Evolutionary conservation across 2,329 filamentous ascomycete genomes (phyloP), one percentile per base, ranked within the genome.

Genomic region (Scedosporium minutisporum): DNA sequence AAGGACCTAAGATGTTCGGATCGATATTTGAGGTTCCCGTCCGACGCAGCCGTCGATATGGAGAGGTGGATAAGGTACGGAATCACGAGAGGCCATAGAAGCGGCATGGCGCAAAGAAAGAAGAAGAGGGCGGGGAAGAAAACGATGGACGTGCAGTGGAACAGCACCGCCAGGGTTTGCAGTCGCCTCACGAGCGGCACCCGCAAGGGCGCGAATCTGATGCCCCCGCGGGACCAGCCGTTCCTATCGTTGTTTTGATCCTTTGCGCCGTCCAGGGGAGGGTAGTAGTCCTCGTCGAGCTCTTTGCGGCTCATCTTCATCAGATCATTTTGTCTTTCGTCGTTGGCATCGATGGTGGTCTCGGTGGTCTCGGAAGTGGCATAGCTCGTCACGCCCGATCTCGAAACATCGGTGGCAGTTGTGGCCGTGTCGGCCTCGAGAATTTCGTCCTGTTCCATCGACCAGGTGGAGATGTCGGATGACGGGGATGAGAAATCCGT

Each of bases 41-140:
- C 88, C 2, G 86, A 89, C 16, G 87, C 84, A 18, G 89, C 88
- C 57, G 86, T 88, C 25, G 92, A 96, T 66, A 93, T 86, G 25
- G 95, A 82, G 65, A 93, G 85, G 71, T 96, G 90, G 63, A 97
- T 80, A 51, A 96, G 81, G 70, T 97, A 97, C 0, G 91, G 79
- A 6, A 87, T 78, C 21, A 88, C 71, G 51, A 88, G 75, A 1
- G 93, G 93, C 95, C 95, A 99, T 58, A 88, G 85, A n/a, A 97
- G 78, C 0, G 95, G 95, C 63, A 96, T 93, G 63, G 91, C 89
- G 75, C 92, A 96, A 41, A 93, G 85, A 71, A 96, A 89, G 79
- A 96, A 96, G 79, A 97, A 97, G 63, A 87, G 74, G 4, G 90
- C 89, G 4, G 96, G 81, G 68, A 85, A 82, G 25, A 85, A 75